A percentile compares a stretch with the other conserved stretches of the same genome.
Evolutionary conservation across 805 yeast species (phyloP).

Genomic region (Yamadazyma olivae): DNA sequence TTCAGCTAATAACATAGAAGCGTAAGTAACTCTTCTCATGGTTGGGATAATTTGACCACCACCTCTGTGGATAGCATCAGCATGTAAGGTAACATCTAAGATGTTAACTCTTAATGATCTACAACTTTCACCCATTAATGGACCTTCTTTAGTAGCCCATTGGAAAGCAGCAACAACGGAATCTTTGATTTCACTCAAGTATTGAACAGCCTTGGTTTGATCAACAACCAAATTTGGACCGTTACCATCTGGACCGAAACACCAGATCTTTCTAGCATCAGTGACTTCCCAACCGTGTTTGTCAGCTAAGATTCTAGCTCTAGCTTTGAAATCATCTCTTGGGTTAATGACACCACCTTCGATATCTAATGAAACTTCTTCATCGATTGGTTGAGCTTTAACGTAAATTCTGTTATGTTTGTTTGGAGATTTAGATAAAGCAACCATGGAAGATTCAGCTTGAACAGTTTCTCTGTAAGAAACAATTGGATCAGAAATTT

Average conservation of each 20-base stretch:
- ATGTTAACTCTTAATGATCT: conserved; percentile 97
- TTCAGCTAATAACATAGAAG: conserved; percentile 96
- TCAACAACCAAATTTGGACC: conserved; percentile 99
- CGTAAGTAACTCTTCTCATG: conserved; percentile 99
- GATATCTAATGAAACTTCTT: conserved; percentile 89
- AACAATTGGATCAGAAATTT: conserved; percentile 96
- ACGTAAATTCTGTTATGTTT: conserved; percentile 99
- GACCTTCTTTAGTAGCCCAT: conserved; percentile 99
- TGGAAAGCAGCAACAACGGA: conserved; percentile 99
- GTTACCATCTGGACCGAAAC: conserved; percentile 99
- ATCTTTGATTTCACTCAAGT: conserved; percentile 98
- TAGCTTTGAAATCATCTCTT: conserved; percentile 97
- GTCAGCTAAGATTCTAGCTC: conserved; percentile 98
- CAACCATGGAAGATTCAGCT: conserved; percentile 90
- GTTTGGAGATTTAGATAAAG: conserved; percentile 99
- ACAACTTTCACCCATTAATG: conserved; percentile 93
- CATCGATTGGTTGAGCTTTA: conserved; percentile 94
- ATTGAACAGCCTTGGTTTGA: conserved; percentile 99
- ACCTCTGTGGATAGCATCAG: conserved; percentile 99
- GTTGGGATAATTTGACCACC: conserved; percentile 99
- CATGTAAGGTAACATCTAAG: conserved; percentile 98
- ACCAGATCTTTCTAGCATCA: conserved; percentile 99
- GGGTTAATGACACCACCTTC: conserved; percentile 90
- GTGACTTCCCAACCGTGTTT: conserved; percentile 99
- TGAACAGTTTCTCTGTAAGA: conserved; percentile 98